Evolutionary conservation across 139 green algal genomes (phyloP).

Genomic region (Chlorella ohadii): DNA sequence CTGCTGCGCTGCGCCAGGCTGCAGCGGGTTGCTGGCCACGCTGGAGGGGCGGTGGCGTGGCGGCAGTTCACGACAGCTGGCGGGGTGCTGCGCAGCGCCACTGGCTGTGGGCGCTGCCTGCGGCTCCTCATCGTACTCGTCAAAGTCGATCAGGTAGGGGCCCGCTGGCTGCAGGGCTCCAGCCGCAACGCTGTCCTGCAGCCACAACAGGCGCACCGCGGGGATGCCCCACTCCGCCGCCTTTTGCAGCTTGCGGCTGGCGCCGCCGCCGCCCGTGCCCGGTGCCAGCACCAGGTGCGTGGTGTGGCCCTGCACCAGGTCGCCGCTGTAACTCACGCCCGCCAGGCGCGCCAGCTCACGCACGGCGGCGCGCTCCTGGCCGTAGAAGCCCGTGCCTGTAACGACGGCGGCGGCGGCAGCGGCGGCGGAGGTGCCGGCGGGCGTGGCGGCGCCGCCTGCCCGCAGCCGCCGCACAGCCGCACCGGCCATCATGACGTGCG

Average conservation of each 20-base stretch:
- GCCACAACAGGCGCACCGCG: constrained; percentile 27
- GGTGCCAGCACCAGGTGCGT: constrained; percentile 38
- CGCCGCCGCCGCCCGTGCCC: background rate
- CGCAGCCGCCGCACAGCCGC: no score
- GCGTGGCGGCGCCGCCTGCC: no score
- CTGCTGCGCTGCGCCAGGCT: background rate
- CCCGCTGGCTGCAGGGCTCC: background rate
- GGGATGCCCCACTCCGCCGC: constrained; percentile 37
- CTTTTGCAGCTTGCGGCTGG: background rate
- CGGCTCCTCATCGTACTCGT: background rate
- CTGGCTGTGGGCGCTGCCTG: background rate
- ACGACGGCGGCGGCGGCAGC: background rate
- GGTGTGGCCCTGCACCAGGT: constrained; percentile 9
- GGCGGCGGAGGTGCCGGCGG: no score
- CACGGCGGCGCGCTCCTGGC: background rate
- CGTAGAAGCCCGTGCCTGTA: constrained; percentile 30
- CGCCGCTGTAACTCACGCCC: constrained; percentile 26
- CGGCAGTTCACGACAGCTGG: constrained; percentile 1
- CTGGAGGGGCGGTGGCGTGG: constrained; percentile 4
- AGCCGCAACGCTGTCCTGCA: constrained; percentile 10
- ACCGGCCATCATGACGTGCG: no score
- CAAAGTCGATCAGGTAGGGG: background rate
- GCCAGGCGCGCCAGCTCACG: background rate
- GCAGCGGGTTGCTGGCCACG: constrained; percentile 4
- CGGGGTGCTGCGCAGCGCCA: background rate